A percentile compares a stretch with the other conserved stretches of the same genome.
These are phyloP conservation scores for Cladophialophora exuberans DNA, from an alignment of 2,329 filamentous ascomycete species.

Conservation along the genomic window DNA sequence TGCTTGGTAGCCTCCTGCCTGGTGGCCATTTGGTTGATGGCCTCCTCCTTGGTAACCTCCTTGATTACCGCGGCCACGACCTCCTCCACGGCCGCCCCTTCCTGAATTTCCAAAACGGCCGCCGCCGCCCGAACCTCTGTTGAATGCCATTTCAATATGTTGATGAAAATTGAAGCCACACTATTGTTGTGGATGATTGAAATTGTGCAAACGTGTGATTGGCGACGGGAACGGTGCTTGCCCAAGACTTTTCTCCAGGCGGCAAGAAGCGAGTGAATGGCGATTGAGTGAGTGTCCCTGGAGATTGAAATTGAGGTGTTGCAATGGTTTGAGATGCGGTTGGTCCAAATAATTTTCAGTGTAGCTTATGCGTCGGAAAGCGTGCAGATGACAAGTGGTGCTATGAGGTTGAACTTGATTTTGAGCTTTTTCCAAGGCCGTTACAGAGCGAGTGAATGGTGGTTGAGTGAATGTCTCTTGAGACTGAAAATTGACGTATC, in stretches of 20 bases:
- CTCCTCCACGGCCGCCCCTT: not conserved
- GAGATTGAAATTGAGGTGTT: not conserved
- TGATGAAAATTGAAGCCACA: too few species aligned
- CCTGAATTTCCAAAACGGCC: not conserved
- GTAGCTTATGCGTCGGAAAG: too few species aligned
- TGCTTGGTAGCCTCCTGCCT: not conserved
- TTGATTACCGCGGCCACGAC: not conserved
- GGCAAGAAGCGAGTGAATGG: not conserved
- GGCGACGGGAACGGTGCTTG: not conserved
- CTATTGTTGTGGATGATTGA: too few species aligned
- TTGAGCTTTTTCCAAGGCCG: too few species aligned
- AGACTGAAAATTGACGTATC: too few species aligned
- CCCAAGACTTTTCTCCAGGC: not conserved
- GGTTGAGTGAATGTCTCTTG: too few species aligned
- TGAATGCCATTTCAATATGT: slow-evolving; percentile 7
- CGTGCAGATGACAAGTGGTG: too few species aligned
- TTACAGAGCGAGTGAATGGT: too few species aligned
- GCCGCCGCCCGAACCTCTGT: not conserved
- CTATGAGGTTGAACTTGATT: too few species aligned
- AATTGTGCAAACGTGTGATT: not conserved
- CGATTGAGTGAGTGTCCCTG: not conserved
- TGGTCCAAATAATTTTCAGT: too few species aligned
- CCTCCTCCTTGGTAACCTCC: not conserved
- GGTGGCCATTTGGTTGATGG: too few species aligned
- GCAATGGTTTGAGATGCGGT: not conserved